phyloP scores from a whole-genome alignment of 2,329 filamentous ascomycete species.

The Fusarium miscanthi region DNA sequence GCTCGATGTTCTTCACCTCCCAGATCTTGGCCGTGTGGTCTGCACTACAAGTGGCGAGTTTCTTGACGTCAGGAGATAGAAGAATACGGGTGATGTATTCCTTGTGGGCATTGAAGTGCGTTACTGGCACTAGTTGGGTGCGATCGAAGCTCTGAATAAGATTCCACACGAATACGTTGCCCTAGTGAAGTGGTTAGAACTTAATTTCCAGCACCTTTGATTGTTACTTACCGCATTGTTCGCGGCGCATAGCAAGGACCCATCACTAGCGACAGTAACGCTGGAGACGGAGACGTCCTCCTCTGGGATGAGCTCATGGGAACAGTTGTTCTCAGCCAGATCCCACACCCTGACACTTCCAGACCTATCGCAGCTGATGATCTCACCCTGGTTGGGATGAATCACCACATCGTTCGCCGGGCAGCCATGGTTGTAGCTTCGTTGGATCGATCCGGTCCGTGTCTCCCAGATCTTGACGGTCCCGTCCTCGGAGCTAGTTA shows the following conservation, averaged over 20 bases:
- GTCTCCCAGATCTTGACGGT: slow-evolving; percentile 99
- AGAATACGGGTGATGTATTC: slow-evolving; percentile 94
- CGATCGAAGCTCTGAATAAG: slow-evolving; percentile 85
- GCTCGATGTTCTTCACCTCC: slow-evolving; percentile 81
- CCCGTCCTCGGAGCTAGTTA: slow-evolving; percentile 95
- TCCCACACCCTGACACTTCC: slow-evolving; percentile 98
- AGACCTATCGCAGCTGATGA: slow-evolving; percentile 93
- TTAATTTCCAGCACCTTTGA: neutral
- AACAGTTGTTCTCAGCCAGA: slow-evolving; percentile 95
- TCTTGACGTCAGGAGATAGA: slow-evolving; percentile 91
- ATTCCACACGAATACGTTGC: slow-evolving; percentile 97
- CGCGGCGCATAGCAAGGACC: slow-evolving; percentile 89
- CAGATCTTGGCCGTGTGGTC: slow-evolving; percentile 97
- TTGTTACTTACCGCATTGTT: slow-evolving; percentile 81
- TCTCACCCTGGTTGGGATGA: slow-evolving; percentile 97
- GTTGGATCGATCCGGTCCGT: slow-evolving; percentile 83
- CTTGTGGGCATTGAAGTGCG: slow-evolving; percentile 89
- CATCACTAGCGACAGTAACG: slow-evolving; percentile 95
- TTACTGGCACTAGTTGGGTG: slow-evolving; percentile 86
- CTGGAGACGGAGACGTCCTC: slow-evolving; percentile 94
- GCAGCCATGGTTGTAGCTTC: slow-evolving; percentile 90
- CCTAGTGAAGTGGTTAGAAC: slow-evolving; percentile 63
- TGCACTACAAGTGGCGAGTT: slow-evolving; percentile 91
- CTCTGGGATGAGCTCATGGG: slow-evolving; percentile 94
- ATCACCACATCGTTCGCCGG: slow-evolving; percentile 99